A percentile compares a stretch with the other conserved stretches of the same genome.
These are phyloP conservation scores for Bonia amplexicaulis DNA, from an alignment of 176 grass and related monocot species.

Conservation along the genomic window DNA sequence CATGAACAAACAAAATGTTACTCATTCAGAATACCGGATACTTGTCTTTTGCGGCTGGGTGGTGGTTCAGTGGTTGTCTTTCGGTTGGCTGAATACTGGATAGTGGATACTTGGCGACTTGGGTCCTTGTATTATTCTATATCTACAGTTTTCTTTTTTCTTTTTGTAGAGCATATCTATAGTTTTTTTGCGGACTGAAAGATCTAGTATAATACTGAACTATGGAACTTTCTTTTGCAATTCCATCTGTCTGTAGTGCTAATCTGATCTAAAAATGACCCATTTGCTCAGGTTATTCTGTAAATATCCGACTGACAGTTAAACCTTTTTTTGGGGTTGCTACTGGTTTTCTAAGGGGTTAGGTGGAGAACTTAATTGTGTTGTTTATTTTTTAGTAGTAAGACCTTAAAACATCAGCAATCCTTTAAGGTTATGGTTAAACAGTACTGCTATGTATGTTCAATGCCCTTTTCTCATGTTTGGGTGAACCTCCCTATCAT, in stretches of 20 bases:
- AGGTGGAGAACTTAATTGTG: too few relatives aligned
- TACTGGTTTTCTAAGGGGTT: too few relatives aligned
- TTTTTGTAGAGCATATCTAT: too few relatives aligned
- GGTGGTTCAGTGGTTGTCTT: slow-evolving; percentile 4
- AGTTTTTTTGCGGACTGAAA: too few relatives aligned
- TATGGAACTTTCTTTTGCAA: too few relatives aligned
- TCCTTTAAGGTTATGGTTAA: background rate
- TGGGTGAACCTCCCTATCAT: background rate
- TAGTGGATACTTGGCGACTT: background rate
- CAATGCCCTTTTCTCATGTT: background rate
- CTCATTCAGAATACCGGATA: background rate
- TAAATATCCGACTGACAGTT: background rate
- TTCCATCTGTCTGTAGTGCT: background rate
- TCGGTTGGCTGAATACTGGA: background rate
- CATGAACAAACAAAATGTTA: background rate
- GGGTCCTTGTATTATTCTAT: background rate
- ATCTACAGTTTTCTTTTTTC: background rate
- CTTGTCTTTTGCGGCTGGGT: background rate
- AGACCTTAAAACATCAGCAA: too few relatives aligned
- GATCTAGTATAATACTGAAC: too few relatives aligned
- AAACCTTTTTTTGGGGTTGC: too few relatives aligned
- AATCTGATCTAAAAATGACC: background rate
- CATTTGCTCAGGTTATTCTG: background rate
- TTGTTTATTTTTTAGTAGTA: too few relatives aligned
- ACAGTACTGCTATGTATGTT: background rate